A percentile compares a stretch with the other conserved stretches of the same genome.
phyloP scores from a whole-genome alignment of 495 filamentous ascomycete species.

The Penicillium simplicissimum region DNA sequence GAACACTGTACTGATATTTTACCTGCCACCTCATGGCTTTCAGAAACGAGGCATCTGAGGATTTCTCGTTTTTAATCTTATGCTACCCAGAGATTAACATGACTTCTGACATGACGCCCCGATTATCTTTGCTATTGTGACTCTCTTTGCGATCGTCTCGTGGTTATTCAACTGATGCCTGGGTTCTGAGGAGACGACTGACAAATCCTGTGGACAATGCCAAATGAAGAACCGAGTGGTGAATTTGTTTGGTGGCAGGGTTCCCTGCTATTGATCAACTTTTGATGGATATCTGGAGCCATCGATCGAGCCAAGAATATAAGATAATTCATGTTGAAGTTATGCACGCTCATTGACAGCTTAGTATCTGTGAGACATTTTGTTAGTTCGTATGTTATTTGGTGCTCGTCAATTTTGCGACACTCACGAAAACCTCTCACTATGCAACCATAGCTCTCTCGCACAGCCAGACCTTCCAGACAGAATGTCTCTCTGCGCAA shows the following conservation, averaged over 20 bases:
- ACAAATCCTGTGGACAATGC: background rate
- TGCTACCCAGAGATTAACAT: background rate
- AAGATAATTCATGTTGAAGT: too few species aligned
- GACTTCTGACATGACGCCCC: background rate
- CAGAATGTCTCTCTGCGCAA: conserved; percentile 17
- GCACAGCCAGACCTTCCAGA: conserved; percentile 13
- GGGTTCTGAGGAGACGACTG: background rate
- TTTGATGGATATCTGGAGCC: too few species aligned
- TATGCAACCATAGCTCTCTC: conserved; percentile 26
- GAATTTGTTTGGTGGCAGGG: too few species aligned
- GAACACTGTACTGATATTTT: background rate
- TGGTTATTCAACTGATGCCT: background rate
- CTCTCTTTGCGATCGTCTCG: background rate
- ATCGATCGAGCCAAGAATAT: too few species aligned
- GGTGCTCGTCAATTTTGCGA: too few species aligned
- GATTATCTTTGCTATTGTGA: background rate
- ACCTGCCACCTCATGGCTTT: background rate
- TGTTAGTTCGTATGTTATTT: background rate
- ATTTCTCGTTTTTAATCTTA: background rate
- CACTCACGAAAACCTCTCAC: conserved; percentile 28
- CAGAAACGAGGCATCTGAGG: background rate
- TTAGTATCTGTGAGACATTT: background rate
- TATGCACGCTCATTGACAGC: too few species aligned
- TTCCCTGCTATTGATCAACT: too few species aligned
- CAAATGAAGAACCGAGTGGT: background rate